These are phyloP conservation scores for Helotiales sp. DNA, from an alignment of 2,329 filamentous ascomycete species.

Conservation along the genomic window DNA sequence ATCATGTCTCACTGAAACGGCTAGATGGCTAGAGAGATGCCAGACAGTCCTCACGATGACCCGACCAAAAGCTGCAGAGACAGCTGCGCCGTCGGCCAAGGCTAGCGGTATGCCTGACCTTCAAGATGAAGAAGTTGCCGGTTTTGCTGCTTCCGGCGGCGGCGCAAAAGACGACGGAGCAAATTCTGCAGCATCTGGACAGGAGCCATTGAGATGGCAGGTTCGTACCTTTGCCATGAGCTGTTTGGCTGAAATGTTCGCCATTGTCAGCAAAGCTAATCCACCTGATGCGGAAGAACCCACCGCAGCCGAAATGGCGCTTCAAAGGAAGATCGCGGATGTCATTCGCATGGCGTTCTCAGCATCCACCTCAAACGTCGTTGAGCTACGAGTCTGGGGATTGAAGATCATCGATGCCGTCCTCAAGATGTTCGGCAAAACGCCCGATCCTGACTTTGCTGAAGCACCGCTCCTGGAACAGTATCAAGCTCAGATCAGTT, in stretches of 20 bases:
- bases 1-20: constrained; percentile 79
- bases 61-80: constrained; percentile 65
- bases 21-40: constrained; percentile 85
- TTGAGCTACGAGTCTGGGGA: constrained; percentile 88
- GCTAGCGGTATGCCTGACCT: constrained; percentile 71
- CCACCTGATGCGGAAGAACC: constrained; percentile 79
- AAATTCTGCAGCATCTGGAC: constrained; percentile 61
- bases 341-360: constrained; percentile 97
- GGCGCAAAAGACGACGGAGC: constrained; percentile 62
- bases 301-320: constrained; percentile 74
- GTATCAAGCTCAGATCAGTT: constrained; percentile 98
- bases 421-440: constrained; percentile 93
- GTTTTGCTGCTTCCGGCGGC: constrained; percentile 78
- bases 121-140: constrained; percentile 94
- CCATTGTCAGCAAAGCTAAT: constrained; percentile 78
- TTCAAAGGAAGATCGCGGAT: constrained; percentile 86
- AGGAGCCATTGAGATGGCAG: constrained; percentile 93
- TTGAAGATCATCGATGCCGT: constrained; percentile 93
- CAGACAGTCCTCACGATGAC: constrained; percentile 91
- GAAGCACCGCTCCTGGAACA: constrained; percentile 96
- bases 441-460: constrained; percentile 95
- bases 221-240: constrained; percentile 93
- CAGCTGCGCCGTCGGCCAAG: constrained; percentile 51
- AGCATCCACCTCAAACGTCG: constrained; percentile 90
- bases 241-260: constrained; percentile 82